Evolutionary conservation across 371 early-diverging fungal genomes (phyloP), one percentile per base, ranked within the genome.

Genomic region (Circinella minor): DNA sequence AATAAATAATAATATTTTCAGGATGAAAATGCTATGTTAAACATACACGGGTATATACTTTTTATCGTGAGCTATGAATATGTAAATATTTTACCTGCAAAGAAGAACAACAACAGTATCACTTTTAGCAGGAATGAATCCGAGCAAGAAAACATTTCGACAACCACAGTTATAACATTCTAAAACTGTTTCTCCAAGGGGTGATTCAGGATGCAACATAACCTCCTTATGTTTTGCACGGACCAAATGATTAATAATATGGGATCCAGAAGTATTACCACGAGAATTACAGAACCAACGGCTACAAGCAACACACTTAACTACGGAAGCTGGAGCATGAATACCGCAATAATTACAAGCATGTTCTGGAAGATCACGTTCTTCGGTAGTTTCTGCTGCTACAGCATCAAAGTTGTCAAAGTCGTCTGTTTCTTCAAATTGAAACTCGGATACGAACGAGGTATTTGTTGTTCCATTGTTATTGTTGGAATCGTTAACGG

Each of bases 81-180:
- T 0, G 4, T 43, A 1, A 15, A 27, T 18, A 7, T 62, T 70
- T 70, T 84, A 95, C 94, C 96, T 86, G 87, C 99, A 99, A 57
- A 99, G 89, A 39, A 99, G 80, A 5, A 99, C 98, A 1, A 99
- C 98, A 0, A 99, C 98, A 0, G 97, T 96, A 76, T 98, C 98
- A 55, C 92, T 90, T 79, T 99, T 99, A 18, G 99, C 99, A 4
- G 99, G 98, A 70, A 98, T 98, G 74, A 98, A 99, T 0, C 99
- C 99, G 36, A 99, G 90, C 67, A 96, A 85, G 75, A 99, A 99
- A 17, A 97, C 93, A 74, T 99, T 99, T 55, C 94, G 87, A 72
- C 92, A 93, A 15, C 97, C 96, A 81, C 99, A 99, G 80, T 96
- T 94, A 81, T 96, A 98, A 80, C 99, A 99, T 78, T 98, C 98